Conservation (phyloP, 2,329 filamentous ascomycete species). For the Cladosporium halotolerans region DNA sequence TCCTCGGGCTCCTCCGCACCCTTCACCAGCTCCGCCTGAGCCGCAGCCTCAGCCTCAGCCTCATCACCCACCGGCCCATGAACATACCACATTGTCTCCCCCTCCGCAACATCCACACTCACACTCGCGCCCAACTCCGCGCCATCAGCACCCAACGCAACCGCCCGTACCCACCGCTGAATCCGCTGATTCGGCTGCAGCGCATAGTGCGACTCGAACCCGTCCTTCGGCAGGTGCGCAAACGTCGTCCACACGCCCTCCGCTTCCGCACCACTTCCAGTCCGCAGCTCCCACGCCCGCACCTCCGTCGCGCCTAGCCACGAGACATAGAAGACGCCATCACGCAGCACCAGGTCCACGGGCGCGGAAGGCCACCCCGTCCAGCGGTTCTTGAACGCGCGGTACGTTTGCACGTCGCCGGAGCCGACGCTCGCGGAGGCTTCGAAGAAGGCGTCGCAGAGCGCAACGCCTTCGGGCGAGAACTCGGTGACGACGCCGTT, state of each 20-base stretch:
- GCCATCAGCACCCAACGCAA: slow-evolving; percentile 22
- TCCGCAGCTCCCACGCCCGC: slow-evolving; percentile 42
- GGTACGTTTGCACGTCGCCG: slow-evolving; percentile 45
- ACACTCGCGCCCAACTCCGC: slow-evolving; percentile 13
- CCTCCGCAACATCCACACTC: slow-evolving; percentile 15
- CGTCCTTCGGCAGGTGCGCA: slow-evolving; percentile 16
- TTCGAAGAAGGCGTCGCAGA: slow-evolving; percentile 48
- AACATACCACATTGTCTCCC: slow-evolving; percentile 5
- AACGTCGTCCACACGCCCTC: slow-evolving; percentile 17
- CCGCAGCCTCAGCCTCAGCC: neutral
- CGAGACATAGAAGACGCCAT: slow-evolving; percentile 46
- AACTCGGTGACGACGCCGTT: slow-evolving; percentile 35
- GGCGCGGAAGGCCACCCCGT: slow-evolving; percentile 29
- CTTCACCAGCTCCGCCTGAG: neutral
- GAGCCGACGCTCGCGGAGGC: slow-evolving; percentile 22
- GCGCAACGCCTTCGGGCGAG: slow-evolving; percentile 38
- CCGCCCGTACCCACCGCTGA: slow-evolving; percentile 24
- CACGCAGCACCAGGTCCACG: slow-evolving; percentile 18
- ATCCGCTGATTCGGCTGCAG: slow-evolving; percentile 15
- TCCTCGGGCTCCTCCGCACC: neutral
- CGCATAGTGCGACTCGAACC: slow-evolving; percentile 37
- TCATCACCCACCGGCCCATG: neutral
- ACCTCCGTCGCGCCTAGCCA: slow-evolving; percentile 47
- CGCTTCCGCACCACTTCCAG: slow-evolving; percentile 7
- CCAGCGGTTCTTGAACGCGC: slow-evolving; percentile 48